Evolutionary conservation across 1,284 basidiomycete species (phyloP), one percentile per base, ranked within the genome.

Genomic region (Entoloma clypeatum): DNA sequence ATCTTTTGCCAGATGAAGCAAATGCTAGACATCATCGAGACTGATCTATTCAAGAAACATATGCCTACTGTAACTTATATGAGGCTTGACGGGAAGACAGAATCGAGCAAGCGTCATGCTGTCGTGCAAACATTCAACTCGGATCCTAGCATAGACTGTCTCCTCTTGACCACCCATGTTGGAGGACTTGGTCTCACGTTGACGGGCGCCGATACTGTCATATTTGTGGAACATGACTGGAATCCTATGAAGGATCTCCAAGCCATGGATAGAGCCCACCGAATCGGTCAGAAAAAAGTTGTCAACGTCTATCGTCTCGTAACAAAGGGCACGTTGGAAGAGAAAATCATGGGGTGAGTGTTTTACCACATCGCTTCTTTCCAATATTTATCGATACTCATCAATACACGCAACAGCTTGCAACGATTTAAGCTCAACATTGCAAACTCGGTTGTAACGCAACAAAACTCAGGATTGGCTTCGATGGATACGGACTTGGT

Each of bases 161-260:
- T 99, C 16, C 73, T 99, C 13, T 74, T 99, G 45, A 99, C 96
- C 0, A 99, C 96, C 0, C 91, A 93, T 50, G 95, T 99, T 33
- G 96, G 96, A 47, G 96, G 96, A 4, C 71, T 99, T 9, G 96
- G 96, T 1, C 67, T 99, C 52, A 99, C 96, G 14, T 69, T 99
- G 51, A 99, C 96, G 0, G 95, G 96, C 17, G 96, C 96, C 7
- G 96, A 99, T 62, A 99, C 96, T 1, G 96, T 99, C 51, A 97
- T 99, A 50, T 99, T 99, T 57, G 92, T 99, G 35, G 96, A 99
- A 62, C 96, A 99, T 62, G 96, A 99, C 62, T 99, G 96, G 96
- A 99, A 99, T 63, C 96, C 96, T 13, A 97, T 96, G 93, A 98
- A 98, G 64, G 96, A 99, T 67, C 69, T 99, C 8, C 96, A 99